These are phyloP conservation scores for Cladophialophora carrionii DNA, from an alignment of 2,329 filamentous ascomycete genomes.

Conservation along the genomic window DNA sequence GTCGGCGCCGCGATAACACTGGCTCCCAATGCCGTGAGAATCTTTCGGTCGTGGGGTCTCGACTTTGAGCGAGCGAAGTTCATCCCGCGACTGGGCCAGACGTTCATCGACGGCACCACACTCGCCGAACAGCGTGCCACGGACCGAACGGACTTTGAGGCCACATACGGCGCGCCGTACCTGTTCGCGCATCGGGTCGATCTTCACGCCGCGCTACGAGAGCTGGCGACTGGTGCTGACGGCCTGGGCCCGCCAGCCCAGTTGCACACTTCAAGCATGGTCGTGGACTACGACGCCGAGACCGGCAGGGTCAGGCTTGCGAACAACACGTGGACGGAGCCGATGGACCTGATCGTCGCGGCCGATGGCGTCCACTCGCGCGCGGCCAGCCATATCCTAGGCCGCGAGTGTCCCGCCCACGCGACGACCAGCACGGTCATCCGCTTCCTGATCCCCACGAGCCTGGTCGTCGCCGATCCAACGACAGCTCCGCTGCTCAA, in stretches of 20 bases:
- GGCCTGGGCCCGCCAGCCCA: neutral
- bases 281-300: slow-evolving; percentile 10
- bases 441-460: slow-evolving; percentile 12
- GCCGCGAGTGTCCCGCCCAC: neutral
- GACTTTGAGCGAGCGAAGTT: slow-evolving; percentile 5
- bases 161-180: slow-evolving; percentile 10
- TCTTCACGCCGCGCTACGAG: slow-evolving; percentile 6
- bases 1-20: slow-evolving; percentile 14
- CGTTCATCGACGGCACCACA: slow-evolving; percentile 11
- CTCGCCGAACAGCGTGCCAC: neutral
- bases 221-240: slow-evolving; percentile 4
- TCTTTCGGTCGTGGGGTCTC: slow-evolving; percentile 8
- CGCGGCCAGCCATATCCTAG: slow-evolving; percentile 1
- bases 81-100: slow-evolving; percentile 10
- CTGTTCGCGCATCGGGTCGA: slow-evolving; percentile 12
- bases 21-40: slow-evolving; percentile 8
- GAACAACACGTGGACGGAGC: neutral
- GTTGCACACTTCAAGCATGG: neutral
- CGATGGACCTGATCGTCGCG: slow-evolving; percentile 4
- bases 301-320: slow-evolving; percentile 4
- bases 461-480: neutral
- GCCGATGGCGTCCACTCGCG: slow-evolving; percentile 14
- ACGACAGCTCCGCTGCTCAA: slow-evolving; percentile 6
- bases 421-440: slow-evolving; percentile 13
- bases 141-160: slow-evolving; percentile 9